phyloP scores from a whole-genome alignment of 1,284 basidiomycete species.

The Leccinum colubrinum region DNA sequence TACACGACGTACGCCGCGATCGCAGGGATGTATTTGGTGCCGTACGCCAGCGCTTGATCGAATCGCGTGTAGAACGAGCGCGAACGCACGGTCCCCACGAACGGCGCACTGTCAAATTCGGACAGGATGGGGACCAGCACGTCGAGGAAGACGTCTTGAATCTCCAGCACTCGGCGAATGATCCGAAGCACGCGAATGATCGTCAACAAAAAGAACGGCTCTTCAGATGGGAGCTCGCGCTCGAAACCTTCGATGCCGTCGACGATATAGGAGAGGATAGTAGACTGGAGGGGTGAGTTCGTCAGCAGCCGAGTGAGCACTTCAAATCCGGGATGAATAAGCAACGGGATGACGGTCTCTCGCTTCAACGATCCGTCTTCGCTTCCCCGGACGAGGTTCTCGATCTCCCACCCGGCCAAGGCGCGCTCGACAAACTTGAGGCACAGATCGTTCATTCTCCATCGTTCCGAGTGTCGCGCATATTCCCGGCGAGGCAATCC shows the following conservation, averaged over 20 bases:
- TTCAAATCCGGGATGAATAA: constrained; percentile 87
- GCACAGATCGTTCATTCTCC: constrained; percentile 85
- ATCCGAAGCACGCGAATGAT: constrained; percentile 44
- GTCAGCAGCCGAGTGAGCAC: constrained; percentile 76
- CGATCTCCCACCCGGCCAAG: constrained; percentile 77
- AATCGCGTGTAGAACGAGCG: too few relatives aligned
- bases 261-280: too few relatives aligned
- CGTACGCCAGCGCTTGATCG: too few relatives aligned
- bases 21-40: too few relatives aligned
- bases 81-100: too few relatives aligned
- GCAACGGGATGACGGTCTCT: constrained; percentile 52
- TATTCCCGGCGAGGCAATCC: constrained; percentile 76
- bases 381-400: constrained; percentile 49
- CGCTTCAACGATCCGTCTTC: constrained; percentile 54
- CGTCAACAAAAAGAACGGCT: constrained; percentile 48
- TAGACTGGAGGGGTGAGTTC: too few relatives aligned
- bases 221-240: too few relatives aligned
- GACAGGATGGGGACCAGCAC: too few relatives aligned
- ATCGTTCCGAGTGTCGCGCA: constrained; percentile 72
- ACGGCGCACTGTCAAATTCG: too few relatives aligned
- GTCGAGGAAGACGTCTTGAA: too few relatives aligned
- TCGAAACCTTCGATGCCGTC: too few relatives aligned
- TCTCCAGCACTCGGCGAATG: constrained; percentile 50
- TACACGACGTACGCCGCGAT: too few relatives aligned
- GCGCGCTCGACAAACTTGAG: constrained; percentile 85